Evolutionary conservation across 805 yeast species (phyloP).

Genomic region (Candida argentea): DNA sequence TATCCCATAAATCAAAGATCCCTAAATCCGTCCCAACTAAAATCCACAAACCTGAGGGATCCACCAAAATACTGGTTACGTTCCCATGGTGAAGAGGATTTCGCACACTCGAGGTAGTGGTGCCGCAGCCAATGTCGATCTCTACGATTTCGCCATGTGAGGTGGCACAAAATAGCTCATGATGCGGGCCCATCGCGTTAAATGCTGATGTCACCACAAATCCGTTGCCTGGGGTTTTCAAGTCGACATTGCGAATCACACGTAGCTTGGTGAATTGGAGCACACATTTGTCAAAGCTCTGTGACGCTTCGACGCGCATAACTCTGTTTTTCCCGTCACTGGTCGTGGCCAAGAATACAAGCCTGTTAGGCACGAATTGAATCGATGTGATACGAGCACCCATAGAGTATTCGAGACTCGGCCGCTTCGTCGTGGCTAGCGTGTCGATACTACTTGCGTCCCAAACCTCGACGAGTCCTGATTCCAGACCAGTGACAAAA

Average conservation of each 20-base stretch:
- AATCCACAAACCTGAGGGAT: constrained; percentile 48
- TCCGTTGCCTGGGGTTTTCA: constrained; percentile 24
- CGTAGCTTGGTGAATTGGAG: constrained; percentile 16
- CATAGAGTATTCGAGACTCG: constrained; percentile 37
- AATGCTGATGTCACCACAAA: constrained; percentile 37
- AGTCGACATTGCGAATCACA: constrained; percentile 31
- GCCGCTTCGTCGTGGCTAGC: constrained; percentile 40
- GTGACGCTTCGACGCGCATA: constrained; percentile 21
- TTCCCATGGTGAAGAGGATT: constrained; percentile 60
- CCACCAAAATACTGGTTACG: constrained; percentile 49
- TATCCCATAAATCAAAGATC: constrained; percentile 69
- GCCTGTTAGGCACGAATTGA: constrained; percentile 40
- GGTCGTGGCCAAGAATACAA: constrained; percentile 50
- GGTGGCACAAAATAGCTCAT: constrained; percentile 42
- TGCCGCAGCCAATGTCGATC: constrained; percentile 53
- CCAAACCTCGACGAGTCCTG: constrained; percentile 72
- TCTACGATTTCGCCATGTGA: constrained; percentile 40
- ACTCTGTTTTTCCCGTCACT: constrained; percentile 35
- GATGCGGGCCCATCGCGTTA: constrained; percentile 26
- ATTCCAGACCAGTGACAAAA: constrained; percentile 70
- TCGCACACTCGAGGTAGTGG: constrained; percentile 27
- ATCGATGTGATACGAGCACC: constrained; percentile 41
- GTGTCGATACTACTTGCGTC: constrained; percentile 55
- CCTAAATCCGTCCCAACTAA: constrained; percentile 72
- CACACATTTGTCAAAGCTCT: constrained; percentile 25